Evolutionary conservation across 176 grass and related monocot species (phyloP), one percentile per base, ranked within the genome.

Genomic region (Carex kokanica): DNA sequence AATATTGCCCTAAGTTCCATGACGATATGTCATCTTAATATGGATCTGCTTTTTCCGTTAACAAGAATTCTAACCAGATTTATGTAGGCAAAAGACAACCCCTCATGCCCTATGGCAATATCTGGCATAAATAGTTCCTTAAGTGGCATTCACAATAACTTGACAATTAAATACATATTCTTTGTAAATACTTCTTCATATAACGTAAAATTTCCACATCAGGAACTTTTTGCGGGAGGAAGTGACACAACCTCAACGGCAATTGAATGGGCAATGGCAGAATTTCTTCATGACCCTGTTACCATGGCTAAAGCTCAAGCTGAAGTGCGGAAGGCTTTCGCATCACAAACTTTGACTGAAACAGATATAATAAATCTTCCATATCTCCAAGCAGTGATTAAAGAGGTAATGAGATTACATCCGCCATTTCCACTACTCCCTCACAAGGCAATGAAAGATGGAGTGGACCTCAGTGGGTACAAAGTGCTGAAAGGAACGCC

Each of bases 201-300:
- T 49, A 54, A 24, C 10, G 12, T 64, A 29, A 14, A 27, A 3
- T 49, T 38, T 40, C 43, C 6, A 70, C 1, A 17, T 38, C 18
- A 81, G 73, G 89, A 87, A 32, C 23, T 93, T 15, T 87, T 91
- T 17, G 21, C 4, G 0, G 86, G 87, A 3, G 94, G 89, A 40
- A 88, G 83, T 1, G 89, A 90, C 21, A 91, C 89, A 47, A 91
- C 61, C 72, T 85, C 89, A 29, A 84, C 88, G 74, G 84, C 83
- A 18, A 55, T 91, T 32, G 87, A 93, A 65, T 97, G 91, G 91
- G 72, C 85, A 62, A 97, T 93, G 91, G 84, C 89, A 0, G 91
- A 93, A 84, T 89, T 97, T 43, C 88, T 97, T 32, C 84, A 78
- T 16, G 80, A 97, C 51, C 91, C 89, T 0, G 55, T 58, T 4